Percentiles rank a stretch among this genome's conserved stretches.
phyloP scores from a whole-genome alignment of 2,329 filamentous ascomycete species.

The Penicillium sp. region DNA sequence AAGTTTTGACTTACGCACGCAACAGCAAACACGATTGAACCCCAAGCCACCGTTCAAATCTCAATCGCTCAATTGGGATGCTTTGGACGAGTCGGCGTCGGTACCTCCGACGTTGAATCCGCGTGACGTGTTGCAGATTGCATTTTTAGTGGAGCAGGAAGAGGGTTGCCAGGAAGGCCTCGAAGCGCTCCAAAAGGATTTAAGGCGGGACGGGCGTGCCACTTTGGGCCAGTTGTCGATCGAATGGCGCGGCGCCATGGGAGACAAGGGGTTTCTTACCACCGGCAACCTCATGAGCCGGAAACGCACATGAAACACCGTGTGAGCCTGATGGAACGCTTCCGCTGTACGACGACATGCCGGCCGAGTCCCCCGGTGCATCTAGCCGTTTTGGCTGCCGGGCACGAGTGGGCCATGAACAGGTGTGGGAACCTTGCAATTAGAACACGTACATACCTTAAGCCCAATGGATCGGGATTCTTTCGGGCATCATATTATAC shows the following conservation, averaged over 20 bases:
- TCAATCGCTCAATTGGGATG: conserved; percentile 57
- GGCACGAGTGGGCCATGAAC: conserved; percentile 1
- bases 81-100: conserved; percentile 34
- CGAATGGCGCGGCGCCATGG: conserved; percentile 87
- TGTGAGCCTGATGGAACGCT: conserved; percentile 6
- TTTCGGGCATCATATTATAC: neutral
- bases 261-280: conserved; percentile 80
- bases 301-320: conserved; percentile 34
- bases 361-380: conserved; percentile 14
- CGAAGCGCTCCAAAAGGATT: conserved; percentile 53
- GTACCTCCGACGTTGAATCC: conserved; percentile 55
- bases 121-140: conserved; percentile 65
- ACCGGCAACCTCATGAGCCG: conserved; percentile 72
- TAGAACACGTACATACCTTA: neutral
- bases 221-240: conserved; percentile 80
- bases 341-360: conserved; percentile 9
- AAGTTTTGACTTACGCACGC: conserved; percentile 7
- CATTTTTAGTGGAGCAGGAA: conserved; percentile 61
- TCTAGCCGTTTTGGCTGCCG: conserved; percentile 17
- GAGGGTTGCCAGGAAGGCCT: conserved; percentile 46
- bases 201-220: conserved; percentile 54
- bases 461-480: neutral
- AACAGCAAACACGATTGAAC: conserved; percentile 49
- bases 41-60: conserved; percentile 56
- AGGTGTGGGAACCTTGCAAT: neutral